Conservation (phyloP, 2,329 filamentous ascomycete genomes). For the Orbilia brochopaga region DNA sequence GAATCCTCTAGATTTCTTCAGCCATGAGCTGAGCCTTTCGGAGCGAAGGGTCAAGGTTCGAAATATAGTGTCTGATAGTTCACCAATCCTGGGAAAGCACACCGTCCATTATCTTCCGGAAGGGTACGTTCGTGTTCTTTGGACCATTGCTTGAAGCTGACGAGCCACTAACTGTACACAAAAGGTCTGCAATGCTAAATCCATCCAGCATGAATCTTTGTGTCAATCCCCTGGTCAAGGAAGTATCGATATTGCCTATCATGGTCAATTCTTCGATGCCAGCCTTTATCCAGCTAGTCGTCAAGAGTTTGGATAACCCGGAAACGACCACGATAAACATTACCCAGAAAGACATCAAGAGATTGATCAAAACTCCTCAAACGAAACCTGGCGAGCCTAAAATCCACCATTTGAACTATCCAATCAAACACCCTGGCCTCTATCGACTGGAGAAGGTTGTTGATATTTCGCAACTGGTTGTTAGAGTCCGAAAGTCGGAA, state of each 20-base stretch:
- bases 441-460: constrained; percentile 85
- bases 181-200: constrained; percentile 82
- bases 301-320: constrained; percentile 81
- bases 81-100: constrained; percentile 92
- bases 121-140: constrained; percentile 65
- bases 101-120: constrained; percentile 98
- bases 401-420: constrained; percentile 73
- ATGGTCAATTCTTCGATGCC: constrained; percentile 93
- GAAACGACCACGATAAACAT: constrained; percentile 80
- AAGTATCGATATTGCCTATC: constrained; percentile 74
- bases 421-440: constrained; percentile 82
- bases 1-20: constrained; percentile 70
- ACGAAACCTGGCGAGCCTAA: constrained; percentile 63
- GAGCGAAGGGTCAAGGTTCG: constrained; percentile 89
- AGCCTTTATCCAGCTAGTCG: constrained; percentile 83
- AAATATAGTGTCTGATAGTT: constrained; percentile 86
- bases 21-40: constrained; percentile 90
- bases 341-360: constrained; percentile 73
- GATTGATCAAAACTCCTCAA: constrained; percentile 72
- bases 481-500: constrained; percentile 76
- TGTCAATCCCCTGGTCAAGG: constrained; percentile 67
- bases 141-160: constrained; percentile 54
- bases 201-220: constrained; percentile 82
- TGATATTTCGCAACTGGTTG: constrained; percentile 92
- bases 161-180: constrained; percentile 8